Evolutionary conservation across 805 yeast species (phyloP).

Genomic region (Metschnikowia reukaufii): DNA sequence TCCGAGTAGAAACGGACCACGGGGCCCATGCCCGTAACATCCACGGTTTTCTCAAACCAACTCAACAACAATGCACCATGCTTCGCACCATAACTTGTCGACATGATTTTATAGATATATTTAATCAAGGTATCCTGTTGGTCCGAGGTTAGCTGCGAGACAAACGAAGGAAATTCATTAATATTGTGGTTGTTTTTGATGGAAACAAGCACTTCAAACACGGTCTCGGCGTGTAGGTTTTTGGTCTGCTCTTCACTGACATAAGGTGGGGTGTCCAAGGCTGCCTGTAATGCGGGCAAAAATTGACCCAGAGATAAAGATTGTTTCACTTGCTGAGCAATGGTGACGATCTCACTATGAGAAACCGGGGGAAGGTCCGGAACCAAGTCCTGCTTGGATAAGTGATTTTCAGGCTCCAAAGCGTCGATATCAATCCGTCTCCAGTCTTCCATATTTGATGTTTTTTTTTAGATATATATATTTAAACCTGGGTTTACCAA

Average conservation of each 20-base stretch:
- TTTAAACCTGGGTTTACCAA: neutral
- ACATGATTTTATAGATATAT: slow-evolving; percentile 84
- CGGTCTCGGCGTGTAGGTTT: slow-evolving; percentile 42
- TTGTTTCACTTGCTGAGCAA: slow-evolving; percentile 58
- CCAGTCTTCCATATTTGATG: slow-evolving; percentile 64
- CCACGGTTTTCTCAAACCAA: slow-evolving; percentile 92
- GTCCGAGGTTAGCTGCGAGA: slow-evolving; percentile 56
- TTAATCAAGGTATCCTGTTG: slow-evolving; percentile 80
- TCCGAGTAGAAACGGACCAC: slow-evolving; percentile 85
- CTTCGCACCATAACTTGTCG: slow-evolving; percentile 70
- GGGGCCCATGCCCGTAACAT: slow-evolving; percentile 82
- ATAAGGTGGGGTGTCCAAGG: slow-evolving; percentile 78
- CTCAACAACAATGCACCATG: slow-evolving; percentile 82
- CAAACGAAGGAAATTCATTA: slow-evolving; percentile 62
- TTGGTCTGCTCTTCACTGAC: slow-evolving; percentile 65
- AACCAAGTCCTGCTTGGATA: slow-evolving; percentile 62
- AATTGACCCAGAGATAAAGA: slow-evolving; percentile 71
- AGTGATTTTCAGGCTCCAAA: slow-evolving; percentile 75
- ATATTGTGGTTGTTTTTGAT: slow-evolving; percentile 57
- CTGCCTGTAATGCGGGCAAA: slow-evolving; percentile 60
- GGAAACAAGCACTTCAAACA: slow-evolving; percentile 64
- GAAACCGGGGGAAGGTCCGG: slow-evolving; percentile 50
- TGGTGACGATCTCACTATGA: slow-evolving; percentile 51
- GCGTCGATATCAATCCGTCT: slow-evolving; percentile 94
- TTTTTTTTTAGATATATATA: neutral